phyloP scores from a whole-genome alignment of 768 basidiomycete genomes.

The Lanmaoa pseudosensibilis region DNA sequence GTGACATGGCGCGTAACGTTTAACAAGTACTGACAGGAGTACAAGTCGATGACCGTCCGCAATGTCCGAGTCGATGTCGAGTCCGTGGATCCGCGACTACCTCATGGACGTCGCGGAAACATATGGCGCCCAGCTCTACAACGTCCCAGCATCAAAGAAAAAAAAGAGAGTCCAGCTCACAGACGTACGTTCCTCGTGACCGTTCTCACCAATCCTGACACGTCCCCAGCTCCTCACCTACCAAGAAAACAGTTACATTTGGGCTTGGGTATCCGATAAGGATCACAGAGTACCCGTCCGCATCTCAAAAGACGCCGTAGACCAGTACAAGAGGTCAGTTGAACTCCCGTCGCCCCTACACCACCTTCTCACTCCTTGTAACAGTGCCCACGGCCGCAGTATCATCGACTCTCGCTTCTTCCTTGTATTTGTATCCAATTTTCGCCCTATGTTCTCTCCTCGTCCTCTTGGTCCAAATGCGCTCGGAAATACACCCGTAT shows the following conservation, averaged over 20 bases:
- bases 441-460: conserved; percentile 51
- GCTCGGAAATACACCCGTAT: conserved; percentile 39
- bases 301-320: conserved; percentile 53
- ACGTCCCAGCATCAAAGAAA: conserved; percentile 26
- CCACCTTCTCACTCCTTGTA: conserved; percentile 10
- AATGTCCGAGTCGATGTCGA: conserved; percentile 41
- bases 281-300: conserved; percentile 48
- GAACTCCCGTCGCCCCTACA: background rate
- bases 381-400: conserved; percentile 29
- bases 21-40: conserved; percentile 5
- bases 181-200: conserved; percentile 40
- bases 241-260: conserved; percentile 47
- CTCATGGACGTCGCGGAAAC: conserved; percentile 50
- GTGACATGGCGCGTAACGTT: conserved; percentile 19
- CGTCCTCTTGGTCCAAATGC: conserved; percentile 43
- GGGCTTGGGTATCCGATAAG: conserved; percentile 67
- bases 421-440: conserved; percentile 48
- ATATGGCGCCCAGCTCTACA: conserved; percentile 46
- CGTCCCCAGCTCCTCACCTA: conserved; percentile 58
- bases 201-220: background rate
- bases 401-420: conserved; percentile 49
- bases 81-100: conserved; percentile 60
- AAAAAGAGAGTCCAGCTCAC: conserved; percentile 58
- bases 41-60: background rate
- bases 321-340: conserved; percentile 42